These are phyloP conservation scores for Pyrenophora teres DNA, from an alignment of 2,329 filamentous ascomycete genomes.

Conservation along the genomic window DNA sequence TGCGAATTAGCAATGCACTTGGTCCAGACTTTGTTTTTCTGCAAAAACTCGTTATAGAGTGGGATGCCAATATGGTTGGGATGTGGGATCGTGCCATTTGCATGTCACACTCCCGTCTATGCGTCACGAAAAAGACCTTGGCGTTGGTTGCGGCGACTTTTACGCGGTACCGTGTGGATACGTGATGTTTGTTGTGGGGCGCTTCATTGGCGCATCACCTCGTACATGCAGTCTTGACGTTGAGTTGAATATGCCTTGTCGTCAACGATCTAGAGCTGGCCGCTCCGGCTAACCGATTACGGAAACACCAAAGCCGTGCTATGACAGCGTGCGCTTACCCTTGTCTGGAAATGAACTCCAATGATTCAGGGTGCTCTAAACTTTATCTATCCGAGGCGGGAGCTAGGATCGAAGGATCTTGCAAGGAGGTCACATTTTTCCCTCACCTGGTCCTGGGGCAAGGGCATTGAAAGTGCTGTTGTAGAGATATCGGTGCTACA, in stretches of 20 bases:
- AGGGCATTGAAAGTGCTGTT: background rate
- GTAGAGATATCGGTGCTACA: slow-evolving; percentile 4
- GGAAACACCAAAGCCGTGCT: slow-evolving; percentile 14
- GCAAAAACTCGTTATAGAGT: slow-evolving; percentile 9
- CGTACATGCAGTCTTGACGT: slow-evolving; percentile 32
- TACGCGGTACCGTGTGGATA: slow-evolving; percentile 23
- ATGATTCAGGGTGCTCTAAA: slow-evolving; percentile 29
- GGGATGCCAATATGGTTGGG: slow-evolving; percentile 26
- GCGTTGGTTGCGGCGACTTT: slow-evolving; percentile 17
- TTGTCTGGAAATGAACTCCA: slow-evolving; percentile 21
- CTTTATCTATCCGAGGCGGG: slow-evolving; percentile 42
- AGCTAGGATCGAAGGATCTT: slow-evolving; percentile 42
- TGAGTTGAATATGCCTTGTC: slow-evolving; percentile 29
- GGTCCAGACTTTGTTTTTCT: slow-evolving; percentile 1
- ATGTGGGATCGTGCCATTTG: slow-evolving; percentile 20
- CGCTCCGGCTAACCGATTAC: slow-evolving; percentile 14
- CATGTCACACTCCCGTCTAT: slow-evolving; percentile 20
- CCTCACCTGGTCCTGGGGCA: slow-evolving; percentile 5
- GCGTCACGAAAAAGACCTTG: slow-evolving; percentile 11
- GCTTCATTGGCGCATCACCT: slow-evolving; percentile 23
- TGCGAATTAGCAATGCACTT: slow-evolving; percentile 17
- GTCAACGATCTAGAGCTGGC: slow-evolving; percentile 31
- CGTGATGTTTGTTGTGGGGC: slow-evolving; percentile 19
- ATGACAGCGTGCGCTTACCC: slow-evolving; percentile 18
- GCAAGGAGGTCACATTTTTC: slow-evolving; percentile 26